phyloP scores from a whole-genome alignment of 1,284 basidiomycete species.

The Trametes pubescens region DNA sequence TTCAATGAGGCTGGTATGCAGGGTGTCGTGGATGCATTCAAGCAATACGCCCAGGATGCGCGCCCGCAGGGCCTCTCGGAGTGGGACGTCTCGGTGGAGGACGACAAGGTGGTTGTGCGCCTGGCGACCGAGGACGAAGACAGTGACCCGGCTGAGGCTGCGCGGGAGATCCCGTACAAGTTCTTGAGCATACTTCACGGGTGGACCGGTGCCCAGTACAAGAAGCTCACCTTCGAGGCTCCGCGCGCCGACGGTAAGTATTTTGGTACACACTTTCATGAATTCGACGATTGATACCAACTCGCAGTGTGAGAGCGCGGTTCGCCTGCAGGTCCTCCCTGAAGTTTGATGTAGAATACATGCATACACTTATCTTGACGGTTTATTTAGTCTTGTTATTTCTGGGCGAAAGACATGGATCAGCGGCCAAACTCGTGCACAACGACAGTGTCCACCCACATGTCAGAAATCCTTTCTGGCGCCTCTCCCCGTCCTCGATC shows the following conservation, averaged over 20 bases:
- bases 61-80: slow-evolving; percentile 1
- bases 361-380: too few relatives aligned
- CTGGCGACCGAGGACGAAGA: neutral
- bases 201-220: slow-evolving; percentile 6
- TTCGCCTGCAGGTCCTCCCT: too few relatives aligned
- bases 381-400: too few relatives aligned
- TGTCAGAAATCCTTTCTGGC: too few relatives aligned
- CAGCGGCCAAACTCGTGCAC: too few relatives aligned
- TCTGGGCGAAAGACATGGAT: too few relatives aligned
- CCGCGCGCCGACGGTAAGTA: neutral
- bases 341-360: too few relatives aligned
- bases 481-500: too few relatives aligned
- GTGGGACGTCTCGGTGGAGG: neutral
- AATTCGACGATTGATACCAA: too few relatives aligned
- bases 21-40: neutral
- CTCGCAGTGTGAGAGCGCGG: too few relatives aligned
- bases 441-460: too few relatives aligned
- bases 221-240: slow-evolving; percentile 7
- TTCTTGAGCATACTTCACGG: neutral
- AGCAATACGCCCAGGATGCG: neutral
- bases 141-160: neutral
- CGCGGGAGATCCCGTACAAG: slow-evolving; percentile 4
- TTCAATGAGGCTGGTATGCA: neutral
- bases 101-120: neutral
- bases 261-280: too few relatives aligned